A percentile compares a stretch with the other conserved stretches of the same genome.
Evolutionary conservation across 2,329 filamentous ascomycete genomes (phyloP).

Genomic region (Aspergillus glaucus): DNA sequence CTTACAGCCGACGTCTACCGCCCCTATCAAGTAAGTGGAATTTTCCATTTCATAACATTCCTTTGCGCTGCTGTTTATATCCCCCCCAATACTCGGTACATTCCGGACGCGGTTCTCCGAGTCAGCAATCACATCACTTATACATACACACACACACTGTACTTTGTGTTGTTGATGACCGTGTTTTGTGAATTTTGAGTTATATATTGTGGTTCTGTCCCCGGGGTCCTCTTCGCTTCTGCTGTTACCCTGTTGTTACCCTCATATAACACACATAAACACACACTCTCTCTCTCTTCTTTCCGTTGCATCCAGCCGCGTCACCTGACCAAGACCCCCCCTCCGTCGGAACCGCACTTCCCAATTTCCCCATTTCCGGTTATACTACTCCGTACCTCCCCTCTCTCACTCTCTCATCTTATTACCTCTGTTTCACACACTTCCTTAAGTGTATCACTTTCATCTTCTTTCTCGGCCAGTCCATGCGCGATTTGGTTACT

Average conservation of each 20-base stretch:
- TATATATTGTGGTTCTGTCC: no score
- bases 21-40: conserved; percentile 30
- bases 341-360: conserved; percentile 1
- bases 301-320: not conserved
- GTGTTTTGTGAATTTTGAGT: no score
- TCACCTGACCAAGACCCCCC: conserved; percentile 3
- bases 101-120: no score
- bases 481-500: conserved; percentile 24
- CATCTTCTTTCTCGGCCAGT: conserved; percentile 15
- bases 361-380: not conserved
- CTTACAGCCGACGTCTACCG: conserved; percentile 33
- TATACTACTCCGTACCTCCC: conserved; percentile 2
- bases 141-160: no score
- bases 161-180: no score
- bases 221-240: no score
- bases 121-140: no score
- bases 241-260: no score
- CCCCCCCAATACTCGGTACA: not conserved
- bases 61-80: not conserved
- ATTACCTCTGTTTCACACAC: not conserved
- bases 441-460: not conserved
- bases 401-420: conserved; percentile 2
- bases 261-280: no score
- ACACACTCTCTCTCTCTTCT: not conserved
- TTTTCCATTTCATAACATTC: conserved; percentile 6